Evolutionary conservation across 2,329 filamentous ascomycete species (phyloP), one percentile per base, ranked within the genome.

Genomic region (Phialophora expanda): DNA sequence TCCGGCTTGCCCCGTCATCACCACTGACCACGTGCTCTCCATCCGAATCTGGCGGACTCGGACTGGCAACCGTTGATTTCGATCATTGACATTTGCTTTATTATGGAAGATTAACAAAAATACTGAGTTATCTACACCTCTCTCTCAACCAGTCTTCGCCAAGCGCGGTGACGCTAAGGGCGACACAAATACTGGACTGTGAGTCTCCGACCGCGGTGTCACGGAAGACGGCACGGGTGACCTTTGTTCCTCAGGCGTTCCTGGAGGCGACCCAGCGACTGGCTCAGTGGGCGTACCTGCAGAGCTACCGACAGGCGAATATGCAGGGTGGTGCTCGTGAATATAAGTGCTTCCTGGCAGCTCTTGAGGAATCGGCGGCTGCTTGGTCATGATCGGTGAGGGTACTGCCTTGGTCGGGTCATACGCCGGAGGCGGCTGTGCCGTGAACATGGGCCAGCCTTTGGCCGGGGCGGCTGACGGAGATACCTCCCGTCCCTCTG

Each of bases 211-310:
- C 20, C 60, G 63, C 20, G 68, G 59, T 12, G 65, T 67, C 6
- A 30, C 17, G n/a, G 65, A 51, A 34, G 68, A 69, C 38, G 68
- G 41, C n/a, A 69, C 62, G 5, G 69, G 68, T 26, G 66, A 70
- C 38, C 62, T 68, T 22, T 38, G 66, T 41, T 64, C 65, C 22
- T 44, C 22, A 9, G 68, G 70, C 75, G 20, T 80, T 73, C 17
- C 76, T 69, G n/a, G 72, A 63, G n/a, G 69, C 69, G 62, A 77
- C 69, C 7, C 70, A 66, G 56, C 69, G 66, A 22, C 72, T 68
- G 34, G 14, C 30, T 70, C 70, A 17, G 62, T 63, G 50, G 65
- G 54, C n/a, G 62, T 58, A 30, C 59, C 54, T 20, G 30, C 56
- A 28, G 32, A 20, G 48, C 9, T 54, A 9, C 32, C 61, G n/a